Percentiles rank a stretch among this genome's conserved stretches.
Evolutionary conservation across 2,329 filamentous ascomycete genomes (phyloP).

Genomic region (Botryosphaeria agaves): DNA sequence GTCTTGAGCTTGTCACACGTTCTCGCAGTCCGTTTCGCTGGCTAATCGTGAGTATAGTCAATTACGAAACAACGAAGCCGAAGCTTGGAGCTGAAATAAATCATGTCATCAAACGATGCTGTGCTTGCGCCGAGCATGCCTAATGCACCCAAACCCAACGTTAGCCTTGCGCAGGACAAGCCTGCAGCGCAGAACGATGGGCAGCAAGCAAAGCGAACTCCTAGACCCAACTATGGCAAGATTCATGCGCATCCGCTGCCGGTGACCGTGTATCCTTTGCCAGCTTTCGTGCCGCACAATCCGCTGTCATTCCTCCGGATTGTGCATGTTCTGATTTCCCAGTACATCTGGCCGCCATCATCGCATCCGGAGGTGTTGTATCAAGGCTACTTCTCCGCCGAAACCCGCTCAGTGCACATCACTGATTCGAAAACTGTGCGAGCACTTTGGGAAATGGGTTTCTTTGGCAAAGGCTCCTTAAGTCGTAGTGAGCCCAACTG

Average conservation of each 20-base stretch:
- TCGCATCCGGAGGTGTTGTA: conserved; percentile 49
- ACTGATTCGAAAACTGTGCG: conserved; percentile 58
- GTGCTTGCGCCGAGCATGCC: too few species aligned
- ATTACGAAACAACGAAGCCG: too few species aligned
- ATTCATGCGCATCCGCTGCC: conserved; percentile 73
- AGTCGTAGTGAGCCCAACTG: conserved; percentile 92
- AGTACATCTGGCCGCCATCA: conserved; percentile 47
- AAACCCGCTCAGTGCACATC: conserved; percentile 71
- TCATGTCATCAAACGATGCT: too few species aligned
- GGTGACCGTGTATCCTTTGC: conserved; percentile 66
- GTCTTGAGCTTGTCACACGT: too few species aligned
- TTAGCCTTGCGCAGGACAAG: too few species aligned
- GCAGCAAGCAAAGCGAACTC: neutral
- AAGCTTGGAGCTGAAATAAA: too few species aligned
- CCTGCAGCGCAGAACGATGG: neutral
- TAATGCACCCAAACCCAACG: too few species aligned
- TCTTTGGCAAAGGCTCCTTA: conserved; percentile 86
- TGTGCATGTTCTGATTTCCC: conserved; percentile 57
- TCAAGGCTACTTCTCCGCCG: conserved; percentile 61
- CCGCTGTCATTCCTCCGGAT: conserved; percentile 76
- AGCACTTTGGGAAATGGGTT: conserved; percentile 88
- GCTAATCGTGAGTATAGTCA: too few species aligned
- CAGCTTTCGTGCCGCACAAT: conserved; percentile 79
- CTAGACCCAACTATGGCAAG: conserved; percentile 44
- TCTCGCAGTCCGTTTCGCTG: too few species aligned